Percentiles rank a stretch among this genome's conserved stretches.
phyloP scores from a whole-genome alignment of 805 yeast species.

The Pichia rugopelliculosa region DNA sequence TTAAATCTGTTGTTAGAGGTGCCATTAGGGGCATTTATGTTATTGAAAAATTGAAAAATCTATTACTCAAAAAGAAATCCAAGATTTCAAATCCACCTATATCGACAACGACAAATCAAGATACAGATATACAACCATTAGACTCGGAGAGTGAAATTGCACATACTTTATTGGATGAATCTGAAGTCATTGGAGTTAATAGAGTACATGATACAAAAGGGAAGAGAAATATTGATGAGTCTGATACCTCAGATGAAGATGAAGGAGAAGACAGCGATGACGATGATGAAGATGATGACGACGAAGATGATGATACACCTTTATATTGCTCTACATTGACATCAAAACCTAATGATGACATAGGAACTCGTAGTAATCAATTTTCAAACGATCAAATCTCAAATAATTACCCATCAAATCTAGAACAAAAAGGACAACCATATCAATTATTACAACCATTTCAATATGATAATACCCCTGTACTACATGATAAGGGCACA shows the following conservation, averaged over 20 bases:
- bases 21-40: slow-evolving; percentile 27
- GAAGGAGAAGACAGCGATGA: not conserved
- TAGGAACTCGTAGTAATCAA: not conserved
- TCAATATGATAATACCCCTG: not conserved
- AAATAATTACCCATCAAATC: not conserved
- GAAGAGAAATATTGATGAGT: not conserved
- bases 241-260: not conserved
- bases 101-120: not conserved
- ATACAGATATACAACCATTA: not conserved
- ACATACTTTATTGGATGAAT: not conserved
- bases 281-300: not conserved
- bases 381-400: not conserved
- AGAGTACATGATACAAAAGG: not conserved
- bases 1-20: slow-evolving; percentile 21
- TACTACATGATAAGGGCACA: not conserved
- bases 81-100: not conserved
- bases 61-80: not conserved
- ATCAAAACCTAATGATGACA: not conserved
- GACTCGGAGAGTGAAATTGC: not conserved
- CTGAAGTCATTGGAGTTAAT: not conserved
- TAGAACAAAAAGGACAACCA: not conserved
- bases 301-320: not conserved
- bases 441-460: not conserved
- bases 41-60: slow-evolving; percentile 18
- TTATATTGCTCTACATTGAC: not conserved